These are phyloP conservation scores for Avena sativa DNA, from an alignment of 176 grass and related monocot species.

Conservation along the genomic window DNA sequence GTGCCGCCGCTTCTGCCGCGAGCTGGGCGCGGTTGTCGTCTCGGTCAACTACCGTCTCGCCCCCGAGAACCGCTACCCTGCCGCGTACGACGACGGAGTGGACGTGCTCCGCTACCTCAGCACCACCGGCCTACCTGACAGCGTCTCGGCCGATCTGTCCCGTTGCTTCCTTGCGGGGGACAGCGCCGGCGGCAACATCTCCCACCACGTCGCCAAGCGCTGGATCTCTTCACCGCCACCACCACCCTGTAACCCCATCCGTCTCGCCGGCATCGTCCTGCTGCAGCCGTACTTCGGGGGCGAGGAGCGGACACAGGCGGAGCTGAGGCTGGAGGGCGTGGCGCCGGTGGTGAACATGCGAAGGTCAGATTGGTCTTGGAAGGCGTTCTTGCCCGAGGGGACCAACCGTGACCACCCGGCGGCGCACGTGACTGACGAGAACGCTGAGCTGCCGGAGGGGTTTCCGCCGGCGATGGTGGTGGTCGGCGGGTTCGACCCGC, in stretches of 20 bases:
- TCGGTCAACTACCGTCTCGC: not conserved
- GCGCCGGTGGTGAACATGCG: not conserved
- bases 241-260: not conserved
- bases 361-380: not conserved
- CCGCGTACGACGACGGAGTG: not conserved
- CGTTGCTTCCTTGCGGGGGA: not conserved
- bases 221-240: not conserved
- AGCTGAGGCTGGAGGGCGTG: slow-evolving; percentile 2
- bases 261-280: not conserved
- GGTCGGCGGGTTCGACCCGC: not conserved
- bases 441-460: not conserved
- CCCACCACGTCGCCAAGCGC: not conserved
- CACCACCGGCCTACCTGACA: not conserved
- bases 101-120: not conserved
- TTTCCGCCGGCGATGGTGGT: slow-evolving; percentile 6
- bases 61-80: not conserved
- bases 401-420: not conserved
- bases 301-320: not conserved
- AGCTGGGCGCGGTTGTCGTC: not conserved
- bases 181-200: not conserved
- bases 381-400: not conserved
- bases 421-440: not conserved
- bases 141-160: not conserved
- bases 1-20: slow-evolving; percentile 9
- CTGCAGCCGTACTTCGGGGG: slow-evolving; percentile 13